Percentiles rank a stretch among this genome's conserved stretches.
Evolutionary conservation across 345 rosid genomes (phyloP).

Genomic region (Gynandropsis gynandra): DNA sequence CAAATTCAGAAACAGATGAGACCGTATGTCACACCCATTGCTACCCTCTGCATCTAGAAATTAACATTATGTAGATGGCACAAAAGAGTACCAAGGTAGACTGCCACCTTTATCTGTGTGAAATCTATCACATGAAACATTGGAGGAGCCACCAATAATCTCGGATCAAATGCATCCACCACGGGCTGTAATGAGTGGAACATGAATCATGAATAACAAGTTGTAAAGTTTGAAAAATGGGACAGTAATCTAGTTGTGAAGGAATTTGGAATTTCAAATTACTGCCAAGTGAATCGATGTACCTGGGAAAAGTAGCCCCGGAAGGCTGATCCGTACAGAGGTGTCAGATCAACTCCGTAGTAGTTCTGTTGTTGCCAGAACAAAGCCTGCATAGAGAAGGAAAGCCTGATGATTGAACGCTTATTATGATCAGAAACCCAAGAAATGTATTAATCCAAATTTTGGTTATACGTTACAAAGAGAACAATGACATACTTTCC

Average conservation of each 20-base stretch:
- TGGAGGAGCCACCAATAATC: slow-evolving; percentile 81
- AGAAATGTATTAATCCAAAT: slow-evolving; percentile 1
- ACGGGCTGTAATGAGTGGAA: slow-evolving; percentile 60
- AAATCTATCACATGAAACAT: slow-evolving; percentile 63
- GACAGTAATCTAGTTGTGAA: not conserved
- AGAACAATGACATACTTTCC: not conserved
- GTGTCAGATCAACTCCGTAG: slow-evolving; percentile 84
- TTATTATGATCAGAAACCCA: not conserved
- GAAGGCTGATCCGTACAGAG: slow-evolving; percentile 73
- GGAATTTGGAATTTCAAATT: not conserved
- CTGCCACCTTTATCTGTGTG: slow-evolving; percentile 59
- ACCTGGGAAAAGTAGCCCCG: slow-evolving; percentile 98
- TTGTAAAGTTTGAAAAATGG: slow-evolving; percentile 4
- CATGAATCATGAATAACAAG: slow-evolving; percentile 13
- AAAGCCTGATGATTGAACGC: not conserved
- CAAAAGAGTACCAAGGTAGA: not conserved
- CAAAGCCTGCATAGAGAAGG: slow-evolving; percentile 52
- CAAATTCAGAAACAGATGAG: slow-evolving; percentile 4
- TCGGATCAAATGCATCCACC: slow-evolving; percentile 99
- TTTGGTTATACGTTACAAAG: not conserved
- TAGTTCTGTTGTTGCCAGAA: slow-evolving; percentile 97
- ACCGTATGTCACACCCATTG: not conserved
- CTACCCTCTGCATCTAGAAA: slow-evolving; percentile 8
- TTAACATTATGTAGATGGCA: not conserved
- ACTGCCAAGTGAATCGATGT: slow-evolving; percentile 6